Evolutionary conservation across 2,329 filamentous ascomycete genomes (phyloP), one percentile per base, ranked within the genome.

Genomic region (Claviceps sp.): DNA sequence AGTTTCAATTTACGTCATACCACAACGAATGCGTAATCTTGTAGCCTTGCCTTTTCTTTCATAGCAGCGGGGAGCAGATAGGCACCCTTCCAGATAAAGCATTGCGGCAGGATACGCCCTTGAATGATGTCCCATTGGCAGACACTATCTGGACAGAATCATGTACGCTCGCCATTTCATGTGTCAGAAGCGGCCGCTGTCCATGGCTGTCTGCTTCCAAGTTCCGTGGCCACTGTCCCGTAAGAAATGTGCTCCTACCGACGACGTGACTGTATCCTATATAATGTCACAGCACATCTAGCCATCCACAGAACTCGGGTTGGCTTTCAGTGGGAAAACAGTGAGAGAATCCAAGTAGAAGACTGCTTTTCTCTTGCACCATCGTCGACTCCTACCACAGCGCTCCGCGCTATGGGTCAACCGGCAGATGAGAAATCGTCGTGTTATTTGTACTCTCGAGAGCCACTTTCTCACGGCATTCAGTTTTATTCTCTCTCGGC

Each of bases 341-440:
- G 72, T 0, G 57, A 58, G 5, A 51, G 51, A 6, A 48, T 34
- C 9, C 9, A 4, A 34, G 30, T 34, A 9, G 30, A 34, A 34
- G 30, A 34, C 3, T 34, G 56, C 0, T 65, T 63, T 11, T 62
- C 71, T 0, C 58, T 64, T 1, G 16, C 58, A 0, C 59, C 65
- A 0, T 62, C 65, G 0, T 37, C 54, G 1, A 65, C 70, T 26
- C 54, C 64, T 0, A 51, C 63, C 1, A 61, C 61, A 0, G 67
- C 70, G 4, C 63, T 78, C 16, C 59, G 65, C 16, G 60, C 65
- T 6, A 60, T 78, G 1, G 73, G 68, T n/a, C 69, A 75, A 58
- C 77, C 71, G 0, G 67, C 79, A 2, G 76, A 79, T 53, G 76
- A 79, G 50, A 76, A 55, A 56, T 80, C 20, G 77, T 80, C 49